Conservation (phyloP, 2,329 filamentous ascomycete species). For the Claviceps spartinae region DNA sequence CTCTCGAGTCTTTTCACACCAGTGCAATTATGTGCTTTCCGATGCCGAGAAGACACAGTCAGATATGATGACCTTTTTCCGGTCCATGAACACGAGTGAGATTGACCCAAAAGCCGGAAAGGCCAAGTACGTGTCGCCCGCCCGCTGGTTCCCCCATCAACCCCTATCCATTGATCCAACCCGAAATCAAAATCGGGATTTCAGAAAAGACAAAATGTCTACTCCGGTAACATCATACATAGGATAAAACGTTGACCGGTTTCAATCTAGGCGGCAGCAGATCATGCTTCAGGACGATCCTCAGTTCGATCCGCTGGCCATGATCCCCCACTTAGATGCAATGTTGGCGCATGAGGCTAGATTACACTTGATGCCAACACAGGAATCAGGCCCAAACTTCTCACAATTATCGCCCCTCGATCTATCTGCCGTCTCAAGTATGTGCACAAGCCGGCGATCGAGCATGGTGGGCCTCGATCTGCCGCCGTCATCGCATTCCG, state of each 20-base stretch:
- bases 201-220: not conserved
- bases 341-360: constrained; percentile 23
- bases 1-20: constrained; percentile 72
- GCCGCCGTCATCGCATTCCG: constrained; percentile 22
- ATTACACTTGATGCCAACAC: constrained; percentile 20
- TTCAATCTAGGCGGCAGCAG: constrained; percentile 48
- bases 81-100: constrained; percentile 36
- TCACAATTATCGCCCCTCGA: constrained; percentile 31
- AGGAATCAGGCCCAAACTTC: constrained; percentile 23
- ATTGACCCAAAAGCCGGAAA: constrained; percentile 60
- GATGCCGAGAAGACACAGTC: constrained; percentile 66
- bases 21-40: constrained; percentile 72
- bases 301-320: constrained; percentile 39
- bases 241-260: too few relatives aligned
- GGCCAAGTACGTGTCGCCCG: constrained; percentile 47
- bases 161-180: not conserved
- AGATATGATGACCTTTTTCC: constrained; percentile 57
- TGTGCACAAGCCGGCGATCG: constrained; percentile 16
- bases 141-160: not conserved
- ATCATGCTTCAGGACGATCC: constrained; percentile 74
- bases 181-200: not conserved
- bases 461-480: constrained; percentile 19
- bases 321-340: constrained; percentile 19
- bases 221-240: not conserved
- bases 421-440: constrained; percentile 15